Base-by-base conservation (phyloP, 1,139 yeast genomes). In the Nematodospora anomalae region DNA sequence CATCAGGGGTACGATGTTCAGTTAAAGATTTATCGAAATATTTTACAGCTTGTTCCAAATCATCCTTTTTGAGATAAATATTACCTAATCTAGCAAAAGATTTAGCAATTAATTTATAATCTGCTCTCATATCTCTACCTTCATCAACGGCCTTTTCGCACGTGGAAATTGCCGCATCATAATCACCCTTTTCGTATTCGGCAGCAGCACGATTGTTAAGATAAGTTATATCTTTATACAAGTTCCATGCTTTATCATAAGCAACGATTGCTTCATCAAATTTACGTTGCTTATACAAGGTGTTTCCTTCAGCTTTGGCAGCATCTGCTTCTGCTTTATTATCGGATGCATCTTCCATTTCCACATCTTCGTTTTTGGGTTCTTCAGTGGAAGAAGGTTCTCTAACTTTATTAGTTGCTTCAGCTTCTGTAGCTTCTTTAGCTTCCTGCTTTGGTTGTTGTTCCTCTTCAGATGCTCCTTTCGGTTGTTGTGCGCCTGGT, bases 191-290 rank as follows among this genome's bases (percentile, higher is more conserved):
- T 66, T 94, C 99, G 54, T 67, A 92, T 63, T 92, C 96, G 20
- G 98, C 98, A 38, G 99, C 98, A 25, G 98, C 94, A 56, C 95
- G 80, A 73, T 94, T 94, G 71, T 92, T 94, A 58, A 94, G 74
- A 62, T 85, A 94, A 1, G 98, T 92, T 54, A 92, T 87, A 57
- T 94, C 98, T 56, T 82, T 76, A 65, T 73, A 67, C 22, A 81
- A 61, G 30, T 82, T 84, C 87, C 92, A 94, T 2, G 99, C 99
- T 55, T 80, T 75, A 55, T 85, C 73, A 67, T 94, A 94, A 45
- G 79, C 72, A 40, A 71, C 85, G 57, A 94, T 90, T 28, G 99
- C 98, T 54, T 84, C 96, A 56, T 88, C 97, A 50, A 94, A 94
- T 56, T 90, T 74, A 58, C 85, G 86, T 51, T 82, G 73, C 64